Base-by-base conservation (phyloP, 2,329 filamentous ascomycete genomes). In the Helminthosporium solani region DNA sequence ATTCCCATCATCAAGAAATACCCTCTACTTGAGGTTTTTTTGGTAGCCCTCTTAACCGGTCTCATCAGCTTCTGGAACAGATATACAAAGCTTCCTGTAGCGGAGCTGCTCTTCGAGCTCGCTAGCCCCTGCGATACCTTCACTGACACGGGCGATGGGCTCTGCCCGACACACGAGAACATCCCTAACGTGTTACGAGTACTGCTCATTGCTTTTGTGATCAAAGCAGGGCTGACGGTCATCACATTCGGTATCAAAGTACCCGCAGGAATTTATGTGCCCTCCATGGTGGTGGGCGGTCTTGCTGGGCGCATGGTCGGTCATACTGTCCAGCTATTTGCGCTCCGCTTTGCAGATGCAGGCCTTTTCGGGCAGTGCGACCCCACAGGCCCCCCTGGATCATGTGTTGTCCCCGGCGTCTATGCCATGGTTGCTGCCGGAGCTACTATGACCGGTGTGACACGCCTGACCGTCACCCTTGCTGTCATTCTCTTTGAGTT, bases 381-480 rank as follows among this genome's bases (percentile, higher is more conserved):
- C 3, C 78, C 81, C 6, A 78, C 81, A 42, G 81, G 73, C 12
- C 77, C 83, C 31, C 84, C 88, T 25, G 86, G 89, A 47, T 86
- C 86, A 2, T 97, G 94, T 66, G 89, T 99, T 38, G 91, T 95
- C 38, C 94, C 94, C 1, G 94, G 94, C n/a, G 90, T 97, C 0
- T 99, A 99, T 66, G 94, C 90, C 1, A 80, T 99, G 48, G 90
- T 96, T 47, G 92, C 91, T 14, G 94, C 94, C 34, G 94, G 94
- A 14, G 90, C 94, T 1, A 96, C 92, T 25, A 97, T 99, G 94
- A 97, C 92, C 57, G 94, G 94, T 40, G 94, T 97, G 2, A 99
- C 94, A 1, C 82, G 94, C 40, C 74, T 99, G 1, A 96, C 91
- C 0, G 89, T 99, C 18, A 97, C 94, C 0, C 77, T 99, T 7